These are phyloP conservation scores for Yamadazyma paraphyllophila DNA, from an alignment of 805 yeast species.

Conservation along the genomic window DNA sequence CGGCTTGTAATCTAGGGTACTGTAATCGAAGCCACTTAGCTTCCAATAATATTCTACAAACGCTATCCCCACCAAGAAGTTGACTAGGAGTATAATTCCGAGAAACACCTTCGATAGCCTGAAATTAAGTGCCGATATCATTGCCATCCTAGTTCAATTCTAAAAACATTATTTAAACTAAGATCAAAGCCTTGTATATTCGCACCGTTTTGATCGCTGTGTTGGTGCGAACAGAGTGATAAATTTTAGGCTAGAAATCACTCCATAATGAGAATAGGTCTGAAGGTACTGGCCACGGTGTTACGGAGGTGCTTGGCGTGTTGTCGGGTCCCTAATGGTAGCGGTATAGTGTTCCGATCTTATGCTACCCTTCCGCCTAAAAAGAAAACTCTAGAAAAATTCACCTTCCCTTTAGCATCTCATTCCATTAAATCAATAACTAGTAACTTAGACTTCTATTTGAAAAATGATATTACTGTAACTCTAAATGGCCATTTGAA, in stretches of 20 bases:
- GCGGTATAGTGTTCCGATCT: background rate
- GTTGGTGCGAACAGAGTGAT: background rate
- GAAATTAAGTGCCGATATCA: constrained; percentile 20
- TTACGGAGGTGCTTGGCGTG: too few relatives aligned
- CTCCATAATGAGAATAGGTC: background rate
- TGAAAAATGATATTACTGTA: constrained; percentile 25
- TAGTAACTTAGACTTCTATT: constrained; percentile 10
- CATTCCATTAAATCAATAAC: constrained; percentile 21
- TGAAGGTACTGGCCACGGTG: background rate
- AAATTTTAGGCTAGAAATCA: too few relatives aligned
- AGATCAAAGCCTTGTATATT: constrained; percentile 1
- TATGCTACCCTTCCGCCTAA: constrained; percentile 21
- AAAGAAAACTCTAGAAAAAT: constrained; percentile 24
- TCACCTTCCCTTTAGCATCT: constrained; percentile 36
- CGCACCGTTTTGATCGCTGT: constrained; percentile 1
- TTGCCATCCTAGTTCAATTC: background rate
- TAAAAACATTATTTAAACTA: background rate
- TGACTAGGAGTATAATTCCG: constrained; percentile 10
- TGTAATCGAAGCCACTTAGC: constrained; percentile 9
- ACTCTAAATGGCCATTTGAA: constrained; percentile 83
- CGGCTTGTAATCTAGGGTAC: background rate
- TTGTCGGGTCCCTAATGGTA: too few relatives aligned
- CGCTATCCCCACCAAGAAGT: constrained; percentile 12
- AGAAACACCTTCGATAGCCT: constrained; percentile 12
- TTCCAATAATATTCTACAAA: constrained; percentile 11